These are phyloP conservation scores for Mycena floridula DNA, from an alignment of 768 basidiomycete species.

Conservation along the genomic window DNA sequence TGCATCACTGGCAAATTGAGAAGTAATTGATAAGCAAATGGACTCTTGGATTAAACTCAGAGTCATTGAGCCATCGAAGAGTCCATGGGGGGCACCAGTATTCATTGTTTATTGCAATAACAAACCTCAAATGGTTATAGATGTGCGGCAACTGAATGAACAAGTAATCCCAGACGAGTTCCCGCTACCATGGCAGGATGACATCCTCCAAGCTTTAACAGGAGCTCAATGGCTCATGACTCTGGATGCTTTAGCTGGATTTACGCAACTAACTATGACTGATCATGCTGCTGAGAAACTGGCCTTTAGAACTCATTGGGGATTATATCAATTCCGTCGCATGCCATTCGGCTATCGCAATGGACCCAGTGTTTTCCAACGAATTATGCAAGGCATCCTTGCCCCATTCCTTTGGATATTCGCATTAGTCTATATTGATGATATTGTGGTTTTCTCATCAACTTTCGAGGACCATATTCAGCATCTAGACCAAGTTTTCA, in stretches of 20 bases:
- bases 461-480: constrained; percentile 6
- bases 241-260: constrained; percentile 17
- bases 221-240: constrained; percentile 8
- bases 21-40: too few relatives aligned
- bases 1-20: neutral
- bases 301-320: constrained; percentile 3
- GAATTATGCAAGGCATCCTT: constrained; percentile 12
- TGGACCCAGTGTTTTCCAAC: too few relatives aligned
- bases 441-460: constrained; percentile 17
- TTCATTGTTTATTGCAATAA: constrained; percentile 3
- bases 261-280: constrained; percentile 16
- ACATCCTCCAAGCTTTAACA: constrained; percentile 11
- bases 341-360: too few relatives aligned
- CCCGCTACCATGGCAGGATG: constrained; percentile 17
- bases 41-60: neutral
- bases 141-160: neutral
- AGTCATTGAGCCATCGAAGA: constrained; percentile 2
- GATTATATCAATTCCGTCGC: constrained; percentile 2
- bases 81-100: too few relatives aligned
- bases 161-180: constrained; percentile 18
- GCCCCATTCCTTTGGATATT: constrained; percentile 19
- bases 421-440: constrained; percentile 20
- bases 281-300: too few relatives aligned
- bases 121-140: neutral
- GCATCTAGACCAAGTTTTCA: constrained; percentile 4